These are phyloP conservation scores for Atkinsonella texensis DNA, from an alignment of 2,329 filamentous ascomycete species.

Conservation along the genomic window DNA sequence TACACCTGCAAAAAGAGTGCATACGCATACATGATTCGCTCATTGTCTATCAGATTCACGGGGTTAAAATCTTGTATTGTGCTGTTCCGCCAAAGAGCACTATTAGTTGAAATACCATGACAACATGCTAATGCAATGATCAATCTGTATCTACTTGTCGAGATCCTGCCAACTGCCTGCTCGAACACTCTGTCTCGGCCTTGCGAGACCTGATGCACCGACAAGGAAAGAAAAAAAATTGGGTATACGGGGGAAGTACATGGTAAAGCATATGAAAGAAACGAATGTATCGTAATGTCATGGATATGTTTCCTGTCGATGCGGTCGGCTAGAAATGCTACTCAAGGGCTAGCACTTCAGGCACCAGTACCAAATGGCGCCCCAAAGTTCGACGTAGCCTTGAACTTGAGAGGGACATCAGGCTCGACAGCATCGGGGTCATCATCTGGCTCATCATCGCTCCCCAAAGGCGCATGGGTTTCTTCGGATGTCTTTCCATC, in stretches of 20 bases:
- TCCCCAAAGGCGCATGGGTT: slow-evolving; percentile 2
- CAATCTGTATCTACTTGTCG: not conserved
- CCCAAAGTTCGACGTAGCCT: slow-evolving; percentile 34
- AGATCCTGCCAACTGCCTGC: not conserved
- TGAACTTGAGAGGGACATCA: slow-evolving; percentile 36
- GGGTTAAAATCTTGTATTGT: not conserved
- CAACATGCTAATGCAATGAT: slow-evolving; percentile 3
- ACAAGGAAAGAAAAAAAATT: not conserved
- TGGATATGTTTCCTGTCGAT: no score
- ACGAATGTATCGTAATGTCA: not conserved
- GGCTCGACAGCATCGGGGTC: slow-evolving; percentile 19
- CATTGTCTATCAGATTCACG: no score
- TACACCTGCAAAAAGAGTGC: no score
- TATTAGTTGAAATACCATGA: not conserved
- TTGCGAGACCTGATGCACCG: not conserved
- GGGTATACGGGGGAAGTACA: slow-evolving; percentile 2
- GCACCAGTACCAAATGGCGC: slow-evolving; percentile 28
- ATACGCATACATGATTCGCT: no score
- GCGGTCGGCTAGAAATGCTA: no score
- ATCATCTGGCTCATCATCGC: slow-evolving; percentile 15
- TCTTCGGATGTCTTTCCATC: slow-evolving; percentile 13
- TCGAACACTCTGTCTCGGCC: not conserved
- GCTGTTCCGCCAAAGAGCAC: not conserved
- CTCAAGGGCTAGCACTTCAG: not conserved
- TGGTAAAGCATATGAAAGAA: not conserved